Evolutionary conservation across 495 filamentous ascomycete species (phyloP).

Genomic region (Astrocystis sublimbata): DNA sequence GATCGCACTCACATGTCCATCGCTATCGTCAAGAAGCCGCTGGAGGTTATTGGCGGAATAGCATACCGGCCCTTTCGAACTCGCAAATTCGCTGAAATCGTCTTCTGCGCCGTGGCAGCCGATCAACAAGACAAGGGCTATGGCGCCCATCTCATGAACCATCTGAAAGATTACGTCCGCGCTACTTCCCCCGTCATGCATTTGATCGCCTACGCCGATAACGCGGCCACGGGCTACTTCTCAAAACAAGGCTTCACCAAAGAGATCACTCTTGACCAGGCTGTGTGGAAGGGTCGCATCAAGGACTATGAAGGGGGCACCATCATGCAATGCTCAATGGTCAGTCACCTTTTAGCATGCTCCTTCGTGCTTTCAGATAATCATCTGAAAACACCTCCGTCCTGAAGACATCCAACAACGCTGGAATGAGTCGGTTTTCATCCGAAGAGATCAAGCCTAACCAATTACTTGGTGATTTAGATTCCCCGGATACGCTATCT

Average conservation of each 20-base stretch:
- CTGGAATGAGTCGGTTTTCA: too few species aligned
- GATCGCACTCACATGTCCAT: slow-evolving; percentile 77
- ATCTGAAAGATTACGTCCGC: slow-evolving; percentile 81
- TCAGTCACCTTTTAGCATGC: too few species aligned
- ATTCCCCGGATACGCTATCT: slow-evolving; percentile 76
- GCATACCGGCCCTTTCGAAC: slow-evolving; percentile 76
- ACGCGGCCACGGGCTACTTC: slow-evolving; percentile 82
- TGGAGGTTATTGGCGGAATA: slow-evolving; percentile 75
- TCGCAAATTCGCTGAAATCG: slow-evolving; percentile 77
- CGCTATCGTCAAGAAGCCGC: slow-evolving; percentile 74
- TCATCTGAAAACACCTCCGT: too few species aligned
- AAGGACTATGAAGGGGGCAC: slow-evolving; percentile 85
- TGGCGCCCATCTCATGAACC: slow-evolving; percentile 78
- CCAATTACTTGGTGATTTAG: too few species aligned
- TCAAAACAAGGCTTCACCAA: slow-evolving; percentile 85
- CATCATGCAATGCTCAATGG: slow-evolving; percentile 83
- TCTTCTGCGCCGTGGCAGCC: slow-evolving; percentile 79
- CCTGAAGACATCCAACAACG: too few species aligned
- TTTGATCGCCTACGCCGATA: slow-evolving; percentile 80
- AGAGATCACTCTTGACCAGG: slow-evolving; percentile 73
- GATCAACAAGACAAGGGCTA: slow-evolving; percentile 85
- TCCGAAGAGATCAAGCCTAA: too few species aligned
- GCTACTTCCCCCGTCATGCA: slow-evolving; percentile 79
- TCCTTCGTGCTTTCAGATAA: too few species aligned
- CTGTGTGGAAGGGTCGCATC: slow-evolving; percentile 83